Percentiles rank a stretch among this genome's conserved stretches.
Conservation (phyloP, 305 asterid genomes). For the Caryopteris hybrid region DNA sequence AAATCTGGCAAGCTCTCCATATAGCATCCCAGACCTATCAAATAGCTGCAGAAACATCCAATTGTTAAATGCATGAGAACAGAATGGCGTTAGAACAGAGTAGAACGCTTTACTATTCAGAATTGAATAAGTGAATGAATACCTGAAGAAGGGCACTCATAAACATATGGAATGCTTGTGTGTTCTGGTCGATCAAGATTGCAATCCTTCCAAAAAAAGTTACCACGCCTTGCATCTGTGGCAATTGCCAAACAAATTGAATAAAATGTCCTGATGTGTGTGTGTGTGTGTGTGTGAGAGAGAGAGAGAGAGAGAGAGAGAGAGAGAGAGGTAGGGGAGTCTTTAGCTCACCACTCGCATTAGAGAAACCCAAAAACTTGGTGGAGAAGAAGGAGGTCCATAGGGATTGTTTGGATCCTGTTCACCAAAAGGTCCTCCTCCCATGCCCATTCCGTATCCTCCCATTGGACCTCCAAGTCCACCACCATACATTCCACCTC, state of each 20-base stretch:
- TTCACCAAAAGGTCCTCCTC: slow-evolving; percentile 64
- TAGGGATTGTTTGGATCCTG: slow-evolving; percentile 93
- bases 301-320: not conserved
- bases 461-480: slow-evolving; percentile 78
- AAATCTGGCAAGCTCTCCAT: slow-evolving; percentile 95
- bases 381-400: slow-evolving; percentile 88
- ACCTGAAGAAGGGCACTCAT: slow-evolving; percentile 97
- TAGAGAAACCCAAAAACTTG: slow-evolving; percentile 83
- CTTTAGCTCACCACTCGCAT: slow-evolving; percentile 76
- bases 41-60: slow-evolving; percentile 51
- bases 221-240: slow-evolving; percentile 97
- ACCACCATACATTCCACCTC: slow-evolving; percentile 74
- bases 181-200: slow-evolving; percentile 90
- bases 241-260: slow-evolving; percentile 17
- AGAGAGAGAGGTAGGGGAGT: not conserved
- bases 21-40: slow-evolving; percentile 90
- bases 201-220: slow-evolving; percentile 87
- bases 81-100: not conserved
- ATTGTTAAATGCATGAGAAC: not conserved
- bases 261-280: too few species aligned
- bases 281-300: too few species aligned
- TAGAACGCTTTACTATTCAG: not conserved
- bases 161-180: slow-evolving; percentile 98
- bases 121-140: slow-evolving; percentile 1
- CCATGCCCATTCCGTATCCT: slow-evolving; percentile 89